phyloP scores from a whole-genome alignment of 164 flowering plant genomes.

The Malania oleifera region DNA sequence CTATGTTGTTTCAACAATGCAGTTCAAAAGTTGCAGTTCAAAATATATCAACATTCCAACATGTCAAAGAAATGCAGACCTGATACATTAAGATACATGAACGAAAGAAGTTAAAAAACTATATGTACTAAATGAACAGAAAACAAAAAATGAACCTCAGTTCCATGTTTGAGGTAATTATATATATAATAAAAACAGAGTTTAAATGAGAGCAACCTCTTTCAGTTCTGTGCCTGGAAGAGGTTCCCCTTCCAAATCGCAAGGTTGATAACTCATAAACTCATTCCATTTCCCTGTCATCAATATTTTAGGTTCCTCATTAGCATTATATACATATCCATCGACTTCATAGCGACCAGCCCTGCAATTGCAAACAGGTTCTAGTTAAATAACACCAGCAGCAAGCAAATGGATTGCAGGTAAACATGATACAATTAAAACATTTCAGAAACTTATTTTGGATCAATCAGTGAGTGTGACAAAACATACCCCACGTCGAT shows the following conservation, averaged over 20 bases:
- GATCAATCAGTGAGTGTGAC: too few relatives aligned
- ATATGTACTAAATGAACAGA: neutral
- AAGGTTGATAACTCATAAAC: conserved; percentile 73
- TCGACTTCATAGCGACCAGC: conserved; percentile 83
- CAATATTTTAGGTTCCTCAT: conserved; percentile 73
- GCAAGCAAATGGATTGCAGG: neutral
- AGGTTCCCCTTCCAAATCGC: conserved; percentile 87
- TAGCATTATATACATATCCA: conserved; percentile 75
- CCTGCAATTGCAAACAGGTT: conserved; percentile 29
- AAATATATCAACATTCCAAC: too few relatives aligned
- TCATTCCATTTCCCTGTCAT: conserved; percentile 89
- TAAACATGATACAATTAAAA: neutral
- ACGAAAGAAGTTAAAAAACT: too few relatives aligned
- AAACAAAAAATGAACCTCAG: too few relatives aligned
- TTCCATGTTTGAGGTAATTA: too few relatives aligned
- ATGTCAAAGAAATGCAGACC: too few relatives aligned
- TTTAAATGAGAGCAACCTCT: conserved; percentile 43
- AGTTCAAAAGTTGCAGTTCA: too few relatives aligned
- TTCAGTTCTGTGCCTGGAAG: conserved; percentile 65
- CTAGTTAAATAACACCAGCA: neutral
- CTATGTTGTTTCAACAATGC: too few relatives aligned
- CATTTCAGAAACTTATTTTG: too few relatives aligned
- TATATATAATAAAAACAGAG: neutral
- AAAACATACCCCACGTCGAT: too few relatives aligned
- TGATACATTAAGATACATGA: too few relatives aligned